phyloP scores from a whole-genome alignment of 768 basidiomycete species.

The Termitomyces sp. region DNA sequence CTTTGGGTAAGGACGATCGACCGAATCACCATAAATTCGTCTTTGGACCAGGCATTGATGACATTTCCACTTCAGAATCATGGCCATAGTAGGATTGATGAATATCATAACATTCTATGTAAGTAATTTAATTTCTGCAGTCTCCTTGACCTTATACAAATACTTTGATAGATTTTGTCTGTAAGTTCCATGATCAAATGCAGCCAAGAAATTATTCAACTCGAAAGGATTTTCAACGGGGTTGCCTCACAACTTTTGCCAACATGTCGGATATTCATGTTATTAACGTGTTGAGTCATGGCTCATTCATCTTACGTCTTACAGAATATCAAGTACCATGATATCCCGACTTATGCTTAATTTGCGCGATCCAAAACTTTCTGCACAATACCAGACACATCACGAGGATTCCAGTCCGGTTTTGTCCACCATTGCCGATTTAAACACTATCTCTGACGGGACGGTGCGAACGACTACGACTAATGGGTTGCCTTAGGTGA shows the following conservation, averaged over 20 bases:
- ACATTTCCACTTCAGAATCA: conserved; percentile 12
- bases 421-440: conserved; percentile 13
- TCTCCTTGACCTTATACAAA: background rate
- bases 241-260: conserved; percentile 17
- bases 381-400: background rate
- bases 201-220: background rate
- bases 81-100: conserved; percentile 13
- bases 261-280: conserved; percentile 13
- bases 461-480: background rate
- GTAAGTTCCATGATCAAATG: conserved; percentile 3
- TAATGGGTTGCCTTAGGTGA: background rate
- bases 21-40: background rate
- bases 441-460: conserved; percentile 8
- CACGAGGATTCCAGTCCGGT: conserved; percentile 12
- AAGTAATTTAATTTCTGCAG: background rate
- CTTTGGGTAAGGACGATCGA: conserved; percentile 26
- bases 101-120: conserved; percentile 21
- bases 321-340: conserved; percentile 24
- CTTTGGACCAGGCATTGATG: background rate
- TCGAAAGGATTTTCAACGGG: conserved; percentile 14
- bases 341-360: conserved; percentile 27
- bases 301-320: background rate
- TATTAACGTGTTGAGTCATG: background rate
- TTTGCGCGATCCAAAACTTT: conserved; percentile 22
- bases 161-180: conserved; percentile 7